These are phyloP conservation scores for Scedosporium boydii DNA, from an alignment of 2,329 filamentous ascomycete species.

Conservation along the genomic window DNA sequence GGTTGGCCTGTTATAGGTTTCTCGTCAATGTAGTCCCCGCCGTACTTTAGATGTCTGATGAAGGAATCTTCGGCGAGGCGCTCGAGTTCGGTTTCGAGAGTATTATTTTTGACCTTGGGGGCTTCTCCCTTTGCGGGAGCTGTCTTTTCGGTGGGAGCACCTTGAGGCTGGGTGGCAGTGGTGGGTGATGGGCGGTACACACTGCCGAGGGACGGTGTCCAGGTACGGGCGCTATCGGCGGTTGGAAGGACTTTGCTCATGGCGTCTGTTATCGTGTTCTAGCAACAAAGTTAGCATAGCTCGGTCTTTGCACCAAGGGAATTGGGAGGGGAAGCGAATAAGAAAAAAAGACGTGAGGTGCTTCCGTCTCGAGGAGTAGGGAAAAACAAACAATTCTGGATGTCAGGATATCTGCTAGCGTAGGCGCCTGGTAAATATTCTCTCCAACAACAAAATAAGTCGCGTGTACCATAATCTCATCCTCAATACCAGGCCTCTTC, in stretches of 20 bases:
- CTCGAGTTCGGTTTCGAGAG: slow-evolving; percentile 28
- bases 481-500: slow-evolving; percentile 44
- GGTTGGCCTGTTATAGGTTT: slow-evolving; percentile 59
- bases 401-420: slow-evolving; percentile 48
- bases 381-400: slow-evolving; percentile 41
- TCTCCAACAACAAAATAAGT: slow-evolving; percentile 58
- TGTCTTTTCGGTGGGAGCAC: slow-evolving; percentile 12
- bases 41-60: slow-evolving; percentile 46
- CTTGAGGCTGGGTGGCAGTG: slow-evolving; percentile 24
- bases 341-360: neutral
- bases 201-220: slow-evolving; percentile 45
- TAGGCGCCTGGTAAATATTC: slow-evolving; percentile 58
- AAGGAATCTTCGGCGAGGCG: slow-evolving; percentile 49
- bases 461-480: slow-evolving; percentile 49
- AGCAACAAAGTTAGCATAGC: neutral
- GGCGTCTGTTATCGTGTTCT: slow-evolving; percentile 46
- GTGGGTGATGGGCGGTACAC: slow-evolving; percentile 33
- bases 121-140: slow-evolving; percentile 7
- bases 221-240: slow-evolving; percentile 40
- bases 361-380: neutral
- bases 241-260: slow-evolving; percentile 43
- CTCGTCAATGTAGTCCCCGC: slow-evolving; percentile 58
- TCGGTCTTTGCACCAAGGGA: neutral
- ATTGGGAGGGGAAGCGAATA: neutral
- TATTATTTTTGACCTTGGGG: slow-evolving; percentile 20